A percentile compares a stretch with the other conserved stretches of the same genome.
Conservation (phyloP, 2,329 filamentous ascomycete species). For the Polychaeton citri region DNA sequence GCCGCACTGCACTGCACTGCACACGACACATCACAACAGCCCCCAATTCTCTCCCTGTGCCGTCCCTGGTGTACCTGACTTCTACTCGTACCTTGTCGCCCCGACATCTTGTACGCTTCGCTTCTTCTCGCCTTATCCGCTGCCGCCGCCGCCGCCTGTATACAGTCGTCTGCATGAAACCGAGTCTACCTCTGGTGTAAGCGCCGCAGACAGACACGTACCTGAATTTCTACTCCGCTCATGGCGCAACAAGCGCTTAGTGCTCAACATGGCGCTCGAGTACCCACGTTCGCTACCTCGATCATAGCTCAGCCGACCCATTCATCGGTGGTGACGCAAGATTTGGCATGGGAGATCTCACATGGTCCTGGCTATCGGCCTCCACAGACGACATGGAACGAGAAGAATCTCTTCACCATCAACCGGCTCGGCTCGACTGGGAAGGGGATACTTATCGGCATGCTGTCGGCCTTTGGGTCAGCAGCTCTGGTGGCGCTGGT, state of each 20-base stretch:
- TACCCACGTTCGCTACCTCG: background rate
- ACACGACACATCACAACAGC: background rate
- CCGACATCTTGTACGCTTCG: too few relatives aligned
- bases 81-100: too few relatives aligned
- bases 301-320: background rate
- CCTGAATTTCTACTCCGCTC: too few relatives aligned
- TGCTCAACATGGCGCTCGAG: background rate
- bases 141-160: too few relatives aligned
- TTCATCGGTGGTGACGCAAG: background rate
- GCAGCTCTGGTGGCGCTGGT: slow-evolving; percentile 71
- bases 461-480: slow-evolving; percentile 87
- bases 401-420: background rate
- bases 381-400: background rate
- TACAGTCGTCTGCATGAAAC: too few relatives aligned
- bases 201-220: too few relatives aligned
- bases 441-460: slow-evolving; percentile 81
- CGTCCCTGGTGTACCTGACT: too few relatives aligned
- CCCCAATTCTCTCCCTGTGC: too few relatives aligned
- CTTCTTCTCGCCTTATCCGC: too few relatives aligned
- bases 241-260: background rate
- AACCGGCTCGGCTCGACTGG: slow-evolving; percentile 20
- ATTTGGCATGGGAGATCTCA: background rate
- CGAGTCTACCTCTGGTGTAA: too few relatives aligned
- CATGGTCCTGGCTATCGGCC: background rate
- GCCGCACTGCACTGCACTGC: background rate